Evolutionary conservation across 768 basidiomycete species (phyloP).

Genomic region (Rhizopogon roseolus): DNA sequence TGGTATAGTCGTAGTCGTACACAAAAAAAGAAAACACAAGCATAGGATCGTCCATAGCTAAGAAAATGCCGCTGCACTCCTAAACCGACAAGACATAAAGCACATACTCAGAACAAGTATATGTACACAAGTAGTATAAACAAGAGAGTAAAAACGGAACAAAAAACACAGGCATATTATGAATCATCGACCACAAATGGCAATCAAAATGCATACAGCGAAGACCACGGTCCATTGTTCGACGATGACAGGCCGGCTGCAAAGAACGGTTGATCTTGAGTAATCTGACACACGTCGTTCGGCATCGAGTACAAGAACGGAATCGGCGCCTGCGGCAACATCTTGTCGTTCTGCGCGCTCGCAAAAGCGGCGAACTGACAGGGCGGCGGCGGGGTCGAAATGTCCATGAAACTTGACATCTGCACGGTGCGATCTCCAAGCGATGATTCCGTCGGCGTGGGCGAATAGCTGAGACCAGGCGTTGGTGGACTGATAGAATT

Average conservation of each 20-base stretch:
- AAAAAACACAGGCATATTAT: background rate
- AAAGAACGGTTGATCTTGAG: background rate
- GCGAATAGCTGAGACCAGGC: slow-evolving; percentile 54
- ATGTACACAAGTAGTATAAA: slow-evolving; percentile 1
- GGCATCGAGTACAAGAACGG: slow-evolving; percentile 13
- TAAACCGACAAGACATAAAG: background rate
- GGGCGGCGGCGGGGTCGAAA: slow-evolving; percentile 25
- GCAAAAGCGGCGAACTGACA: slow-evolving; percentile 29
- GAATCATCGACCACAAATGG: background rate
- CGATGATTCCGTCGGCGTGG: slow-evolving; percentile 55
- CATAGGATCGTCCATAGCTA: slow-evolving; percentile 9
- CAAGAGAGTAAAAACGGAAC: background rate
- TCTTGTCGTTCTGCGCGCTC: slow-evolving; percentile 32
- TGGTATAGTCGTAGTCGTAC: slow-evolving; percentile 4
- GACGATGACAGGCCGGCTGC: background rate
- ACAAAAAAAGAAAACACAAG: background rate
- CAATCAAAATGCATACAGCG: slow-evolving; percentile 2
- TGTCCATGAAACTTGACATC: slow-evolving; percentile 49
- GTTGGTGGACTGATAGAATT: slow-evolving; percentile 41
- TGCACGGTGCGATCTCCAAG: slow-evolving; percentile 53
- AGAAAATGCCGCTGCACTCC: background rate
- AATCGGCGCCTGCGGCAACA: slow-evolving; percentile 13
- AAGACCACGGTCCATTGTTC: slow-evolving; percentile 1
- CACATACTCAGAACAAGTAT: background rate
- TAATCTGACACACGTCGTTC: slow-evolving; percentile 8